These are phyloP conservation scores for Plasmodium gaboni DNA, from an alignment of 169 alveolate genomes.

Conservation along the genomic window DNA sequence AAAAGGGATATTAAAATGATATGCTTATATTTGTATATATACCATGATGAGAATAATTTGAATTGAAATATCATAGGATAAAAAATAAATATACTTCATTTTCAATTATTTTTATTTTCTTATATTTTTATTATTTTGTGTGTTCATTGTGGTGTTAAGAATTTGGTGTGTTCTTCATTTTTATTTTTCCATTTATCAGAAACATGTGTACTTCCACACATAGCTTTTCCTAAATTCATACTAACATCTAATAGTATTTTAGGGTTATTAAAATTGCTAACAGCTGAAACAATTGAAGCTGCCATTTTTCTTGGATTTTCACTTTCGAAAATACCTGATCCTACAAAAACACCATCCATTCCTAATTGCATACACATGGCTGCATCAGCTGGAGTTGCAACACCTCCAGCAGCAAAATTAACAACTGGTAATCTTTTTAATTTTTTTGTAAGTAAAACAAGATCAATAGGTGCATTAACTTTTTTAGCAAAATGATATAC, in stretches of 20 bases:
- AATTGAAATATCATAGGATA: no score
- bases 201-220: constrained; percentile 49
- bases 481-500: constrained; percentile 80
- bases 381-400: constrained; percentile 87
- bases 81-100: no score
- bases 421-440: constrained; percentile 86
- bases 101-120: no score
- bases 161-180: constrained; percentile 26
- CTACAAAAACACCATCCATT: constrained; percentile 89
- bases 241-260: constrained; percentile 61
- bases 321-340: constrained; percentile 87
- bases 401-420: constrained; percentile 88
- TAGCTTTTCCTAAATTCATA: constrained; percentile 48
- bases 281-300: constrained; percentile 82
- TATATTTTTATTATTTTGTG: no score
- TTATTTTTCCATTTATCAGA: constrained; percentile 68
- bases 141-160: not conserved
- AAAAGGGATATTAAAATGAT: no score
- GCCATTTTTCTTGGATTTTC: constrained; percentile 84
- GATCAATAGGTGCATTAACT: constrained; percentile 79
- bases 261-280: constrained; percentile 63
- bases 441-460: constrained; percentile 70
- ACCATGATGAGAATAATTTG: no score
- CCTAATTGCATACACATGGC: constrained; percentile 85
- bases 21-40: no score